A percentile compares a stretch with the other conserved stretches of the same genome.
phyloP scores from a whole-genome alignment of 805 yeast genomes.

The Candida fluviatilis region DNA sequence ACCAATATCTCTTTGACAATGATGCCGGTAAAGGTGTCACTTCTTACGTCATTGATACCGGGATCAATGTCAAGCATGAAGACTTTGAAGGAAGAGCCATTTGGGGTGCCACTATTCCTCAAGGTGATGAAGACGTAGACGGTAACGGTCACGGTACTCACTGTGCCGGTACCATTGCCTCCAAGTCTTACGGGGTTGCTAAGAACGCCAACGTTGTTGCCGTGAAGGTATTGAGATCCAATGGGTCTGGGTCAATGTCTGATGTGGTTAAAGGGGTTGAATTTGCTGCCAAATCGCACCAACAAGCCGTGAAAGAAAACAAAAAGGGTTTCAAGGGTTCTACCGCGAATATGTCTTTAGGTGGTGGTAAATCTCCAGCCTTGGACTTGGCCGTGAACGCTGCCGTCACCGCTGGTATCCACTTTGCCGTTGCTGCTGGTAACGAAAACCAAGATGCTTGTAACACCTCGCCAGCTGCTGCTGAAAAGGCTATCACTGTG shows the following conservation, averaged over 20 bases:
- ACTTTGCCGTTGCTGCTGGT: conserved; percentile 96
- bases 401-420: conserved; percentile 83
- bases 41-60: conserved; percentile 87
- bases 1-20: conserved; percentile 67
- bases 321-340: conserved; percentile 76
- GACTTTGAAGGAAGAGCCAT: conserved; percentile 81
- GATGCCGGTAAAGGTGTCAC: conserved; percentile 82
- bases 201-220: conserved; percentile 77
- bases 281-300: conserved; percentile 74
- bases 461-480: conserved; percentile 86
- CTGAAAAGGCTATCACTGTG: conserved; percentile 80
- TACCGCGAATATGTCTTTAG: conserved; percentile 89
- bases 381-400: conserved; percentile 86
- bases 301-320: conserved; percentile 44
- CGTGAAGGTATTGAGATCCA: conserved; percentile 76
- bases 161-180: conserved; percentile 94
- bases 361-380: conserved; percentile 89
- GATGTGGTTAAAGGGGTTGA: conserved; percentile 84
- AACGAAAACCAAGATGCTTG: conserved; percentile 93
- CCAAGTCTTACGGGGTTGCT: conserved; percentile 77
- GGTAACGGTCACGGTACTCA: conserved; percentile 96
- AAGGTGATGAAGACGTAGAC: conserved; percentile 65
- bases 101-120: conserved; percentile 83
- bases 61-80: conserved; percentile 68
- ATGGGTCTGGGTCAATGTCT: conserved; percentile 81